These are phyloP conservation scores for Mucor indicus DNA, from an alignment of 371 early-diverging fungal genomes.

Conservation along the genomic window DNA sequence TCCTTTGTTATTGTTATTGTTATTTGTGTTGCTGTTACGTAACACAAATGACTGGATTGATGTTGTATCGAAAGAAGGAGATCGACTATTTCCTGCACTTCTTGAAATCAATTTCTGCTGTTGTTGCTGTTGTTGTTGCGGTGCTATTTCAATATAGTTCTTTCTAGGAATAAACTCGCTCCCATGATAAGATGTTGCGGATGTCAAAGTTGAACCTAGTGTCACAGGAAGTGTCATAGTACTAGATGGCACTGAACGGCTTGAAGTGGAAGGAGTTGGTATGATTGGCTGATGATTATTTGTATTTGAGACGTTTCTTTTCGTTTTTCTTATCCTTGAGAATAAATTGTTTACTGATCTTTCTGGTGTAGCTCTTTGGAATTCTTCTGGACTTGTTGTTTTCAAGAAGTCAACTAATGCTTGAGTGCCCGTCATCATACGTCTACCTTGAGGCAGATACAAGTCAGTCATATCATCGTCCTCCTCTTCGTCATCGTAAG, in stretches of 20 bases:
- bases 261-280: constrained; percentile 11
- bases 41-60: constrained; percentile 20
- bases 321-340: constrained; percentile 27
- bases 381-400: constrained; percentile 48
- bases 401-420: constrained; percentile 45
- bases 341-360: constrained; percentile 25
- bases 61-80: constrained; percentile 16
- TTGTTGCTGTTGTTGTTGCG: constrained; percentile 22
- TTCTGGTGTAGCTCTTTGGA: constrained; percentile 25
- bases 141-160: constrained; percentile 35
- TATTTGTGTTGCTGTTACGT: constrained; percentile 12
- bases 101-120: constrained; percentile 1
- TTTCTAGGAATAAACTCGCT: constrained; percentile 16
- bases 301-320: constrained; percentile 5
- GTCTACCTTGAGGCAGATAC: not conserved
- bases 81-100: constrained; percentile 17
- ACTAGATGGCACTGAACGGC: constrained; percentile 15
- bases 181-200: constrained; percentile 8
- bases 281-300: not conserved
- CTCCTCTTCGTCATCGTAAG: constrained; percentile 14
- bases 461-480: constrained; percentile 20
- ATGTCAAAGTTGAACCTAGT: constrained; percentile 1
- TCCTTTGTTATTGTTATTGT: not conserved
- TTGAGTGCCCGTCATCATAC: constrained; percentile 33
- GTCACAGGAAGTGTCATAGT: constrained; percentile 5